These are phyloP conservation scores for Neopestalotiopsis clavispora DNA, from an alignment of 2,329 filamentous ascomycete species.

Conservation along the genomic window DNA sequence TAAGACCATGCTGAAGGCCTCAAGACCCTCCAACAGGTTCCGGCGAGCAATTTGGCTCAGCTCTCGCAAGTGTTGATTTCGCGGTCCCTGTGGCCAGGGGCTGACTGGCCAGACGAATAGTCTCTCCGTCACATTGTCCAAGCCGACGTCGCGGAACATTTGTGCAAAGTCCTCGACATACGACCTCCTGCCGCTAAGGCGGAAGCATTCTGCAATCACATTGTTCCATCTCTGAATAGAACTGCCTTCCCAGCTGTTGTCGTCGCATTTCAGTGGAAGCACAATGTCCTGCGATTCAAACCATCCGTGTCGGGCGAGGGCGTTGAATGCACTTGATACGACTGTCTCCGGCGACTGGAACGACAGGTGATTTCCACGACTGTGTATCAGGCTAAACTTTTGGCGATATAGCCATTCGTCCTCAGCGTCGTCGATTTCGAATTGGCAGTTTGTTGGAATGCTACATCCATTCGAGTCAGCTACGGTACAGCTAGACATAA, in stretches of 20 bases:
- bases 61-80: conserved; percentile 18
- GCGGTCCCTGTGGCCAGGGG: conserved; percentile 19
- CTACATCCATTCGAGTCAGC: neutral
- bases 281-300: conserved; percentile 20
- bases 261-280: conserved; percentile 18
- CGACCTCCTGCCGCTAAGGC: conserved; percentile 18
- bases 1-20: conserved; percentile 7
- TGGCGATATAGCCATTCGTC: conserved; percentile 22
- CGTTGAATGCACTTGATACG: conserved; percentile 12
- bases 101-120: conserved; percentile 20
- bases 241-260: conserved; percentile 21
- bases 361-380: conserved; percentile 5
- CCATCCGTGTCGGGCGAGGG: conserved; percentile 19
- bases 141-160: conserved; percentile 19
- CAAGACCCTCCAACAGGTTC: conserved; percentile 6
- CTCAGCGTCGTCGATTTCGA: conserved; percentile 22
- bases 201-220: conserved; percentile 8
- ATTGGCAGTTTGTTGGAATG: conserved; percentile 20
- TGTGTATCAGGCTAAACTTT: conserved; percentile 22
- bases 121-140: conserved; percentile 19
- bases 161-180: conserved; percentile 11
- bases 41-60: conserved; percentile 1
- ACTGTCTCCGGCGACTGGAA: conserved; percentile 19
- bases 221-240: conserved; percentile 15
- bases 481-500: neutral